A percentile compares a stretch with the other conserved stretches of the same genome.
Evolutionary conservation across 1,284 basidiomycete genomes (phyloP).

Genomic region (Porodaedalea pini): DNA sequence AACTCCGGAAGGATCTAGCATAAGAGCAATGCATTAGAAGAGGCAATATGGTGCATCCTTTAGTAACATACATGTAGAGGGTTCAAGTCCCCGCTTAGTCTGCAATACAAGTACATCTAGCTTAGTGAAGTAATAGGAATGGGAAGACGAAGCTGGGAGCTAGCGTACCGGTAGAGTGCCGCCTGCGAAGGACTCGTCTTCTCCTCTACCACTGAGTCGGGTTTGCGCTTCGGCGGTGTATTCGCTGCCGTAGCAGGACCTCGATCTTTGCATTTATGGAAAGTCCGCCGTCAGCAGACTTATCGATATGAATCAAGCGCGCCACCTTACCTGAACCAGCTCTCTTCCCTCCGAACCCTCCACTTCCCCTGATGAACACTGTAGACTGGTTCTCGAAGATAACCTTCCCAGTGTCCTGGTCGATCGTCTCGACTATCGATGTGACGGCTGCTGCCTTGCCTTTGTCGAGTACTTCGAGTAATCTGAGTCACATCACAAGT

Average conservation of each 20-base stretch:
- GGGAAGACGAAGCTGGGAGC: not conserved
- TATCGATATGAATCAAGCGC: not conserved
- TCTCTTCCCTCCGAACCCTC: conserved; percentile 94
- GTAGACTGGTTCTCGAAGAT: conserved; percentile 95
- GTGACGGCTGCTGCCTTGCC: conserved; percentile 92
- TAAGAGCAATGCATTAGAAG: not conserved
- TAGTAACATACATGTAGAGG: conserved; percentile 73
- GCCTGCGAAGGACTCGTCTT: conserved; percentile 82
- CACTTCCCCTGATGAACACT: conserved; percentile 89
- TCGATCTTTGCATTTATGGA: conserved; percentile 57
- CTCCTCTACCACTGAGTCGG: conserved; percentile 85
- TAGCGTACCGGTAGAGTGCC: conserved; percentile 77
- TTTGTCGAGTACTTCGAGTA: conserved; percentile 83
- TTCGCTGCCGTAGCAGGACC: conserved; percentile 88
- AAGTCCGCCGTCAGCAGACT: not conserved
- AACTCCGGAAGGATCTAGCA: conserved; percentile 86
- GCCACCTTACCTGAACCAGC: conserved; percentile 62
- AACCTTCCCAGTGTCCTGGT: conserved; percentile 74
- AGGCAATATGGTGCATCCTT: not conserved
- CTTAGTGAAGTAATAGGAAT: not conserved
- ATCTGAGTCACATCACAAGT: conserved; percentile 35
- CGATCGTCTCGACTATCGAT: conserved; percentile 71
- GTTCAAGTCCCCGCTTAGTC: conserved; percentile 87
- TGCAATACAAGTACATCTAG: conserved; percentile 30
- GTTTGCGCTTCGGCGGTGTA: conserved; percentile 75